Evolutionary conservation across 2,329 filamentous ascomycete genomes (phyloP).

Genomic region (Onygenales sp.): DNA sequence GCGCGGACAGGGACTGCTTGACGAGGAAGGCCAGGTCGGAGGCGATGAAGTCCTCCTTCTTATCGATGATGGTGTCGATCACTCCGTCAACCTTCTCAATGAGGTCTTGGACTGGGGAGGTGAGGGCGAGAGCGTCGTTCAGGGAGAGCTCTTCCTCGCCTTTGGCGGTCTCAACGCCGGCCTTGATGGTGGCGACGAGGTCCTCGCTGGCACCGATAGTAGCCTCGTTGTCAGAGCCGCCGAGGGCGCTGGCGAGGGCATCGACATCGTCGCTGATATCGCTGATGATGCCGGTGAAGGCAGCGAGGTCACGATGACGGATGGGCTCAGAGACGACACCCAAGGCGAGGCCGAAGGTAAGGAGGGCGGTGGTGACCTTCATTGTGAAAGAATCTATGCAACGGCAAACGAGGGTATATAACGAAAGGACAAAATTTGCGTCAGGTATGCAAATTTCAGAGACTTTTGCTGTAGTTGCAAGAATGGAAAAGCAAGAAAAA

Average conservation of each 20-base stretch:
- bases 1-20: slow-evolving; percentile 16
- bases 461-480: neutral
- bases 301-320: slow-evolving; percentile 6
- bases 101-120: slow-evolving; percentile 18
- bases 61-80: slow-evolving; percentile 17
- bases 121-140: slow-evolving; percentile 20
- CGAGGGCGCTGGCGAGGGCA: slow-evolving; percentile 16
- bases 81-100: slow-evolving; percentile 16
- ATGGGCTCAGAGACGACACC: slow-evolving; percentile 5
- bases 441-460: neutral
- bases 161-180: slow-evolving; percentile 18
- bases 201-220: slow-evolving; percentile 15
- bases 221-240: slow-evolving; percentile 14
- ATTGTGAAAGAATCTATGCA: slow-evolving; percentile 3
- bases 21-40: slow-evolving; percentile 16
- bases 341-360: slow-evolving; percentile 11
- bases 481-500: neutral
- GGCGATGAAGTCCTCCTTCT: slow-evolving; percentile 19
- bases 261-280: slow-evolving; percentile 13
- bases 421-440: slow-evolving; percentile 4
- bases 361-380: slow-evolving; percentile 10
- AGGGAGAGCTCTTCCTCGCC: slow-evolving; percentile 13
- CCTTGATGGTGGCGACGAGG: slow-evolving; percentile 18
- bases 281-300: slow-evolving; percentile 1
- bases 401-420: neutral